Evolutionary conservation across 805 yeast species (phyloP), one percentile per base, ranked within the genome.

Genomic region (Blastobotrys attinorum): DNA sequence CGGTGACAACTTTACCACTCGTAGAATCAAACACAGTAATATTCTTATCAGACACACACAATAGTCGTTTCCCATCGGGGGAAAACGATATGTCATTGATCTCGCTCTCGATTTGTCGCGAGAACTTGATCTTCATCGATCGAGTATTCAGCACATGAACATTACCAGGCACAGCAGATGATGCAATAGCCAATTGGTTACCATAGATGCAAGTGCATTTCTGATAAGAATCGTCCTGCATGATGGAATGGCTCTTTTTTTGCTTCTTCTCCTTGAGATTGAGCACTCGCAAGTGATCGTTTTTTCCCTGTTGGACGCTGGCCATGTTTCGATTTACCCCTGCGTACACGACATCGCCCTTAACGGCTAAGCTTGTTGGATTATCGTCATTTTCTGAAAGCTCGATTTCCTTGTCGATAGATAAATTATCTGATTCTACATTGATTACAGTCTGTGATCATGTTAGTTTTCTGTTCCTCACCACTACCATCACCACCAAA

Each of bases 301-400:
- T 85, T 48, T 70, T 65, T 45, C 79, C 81, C 58, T 70, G 70
- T 40, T 76, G 71, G 56, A 83, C 75, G 51, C 74, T 69, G 37
- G 69, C 70, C 3, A 78, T 62, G 39, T 77, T 72, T 53, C 83
- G 87, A 59, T 89, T 89, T 53, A 88, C 79, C 2, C 95, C 95
- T 35, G 83, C 71, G 37, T 84, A 64, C 10, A 32, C 11, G 21
- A 44, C 52, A 49, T 67, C 58, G 3, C 63, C 59, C 29, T 70
- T 67, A 11, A 74, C 71, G 49, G 80, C 95, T 40, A 90, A 54
- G 38, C 92, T 79, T 57, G 88, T 86, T 8, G 96, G 96, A n/a
- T 88, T 80, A 61, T 89, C 96, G 51, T 85, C 95, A 42, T 47
- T 44, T 8, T 37, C 47, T 5, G 57, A 56, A n/a, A 62, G 46